Percentiles rank a stretch among this genome's conserved stretches.
These are phyloP conservation scores for Cladophialophora bantiana DNA, from an alignment of 2,329 filamentous ascomycete genomes.

Conservation along the genomic window DNA sequence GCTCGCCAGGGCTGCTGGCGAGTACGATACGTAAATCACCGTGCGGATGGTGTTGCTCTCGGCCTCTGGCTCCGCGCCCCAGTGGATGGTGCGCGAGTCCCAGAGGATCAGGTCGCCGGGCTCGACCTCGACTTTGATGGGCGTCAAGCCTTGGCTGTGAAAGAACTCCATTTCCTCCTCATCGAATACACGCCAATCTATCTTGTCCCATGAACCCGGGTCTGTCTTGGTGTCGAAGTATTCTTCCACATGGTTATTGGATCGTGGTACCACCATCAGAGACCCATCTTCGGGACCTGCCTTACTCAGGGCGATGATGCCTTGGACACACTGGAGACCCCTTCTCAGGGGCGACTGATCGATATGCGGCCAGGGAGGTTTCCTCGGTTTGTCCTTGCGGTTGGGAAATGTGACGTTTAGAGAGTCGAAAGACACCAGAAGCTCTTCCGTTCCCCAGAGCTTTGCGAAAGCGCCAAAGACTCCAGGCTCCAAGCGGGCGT, in stretches of 20 bases:
- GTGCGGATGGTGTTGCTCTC: conserved; percentile 47
- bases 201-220: conserved; percentile 45
- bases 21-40: conserved; percentile 44
- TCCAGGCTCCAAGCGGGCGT: conserved; percentile 51
- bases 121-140: conserved; percentile 51
- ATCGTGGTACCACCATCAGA: conserved; percentile 55
- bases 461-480: conserved; percentile 52
- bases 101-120: conserved; percentile 56
- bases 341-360: conserved; percentile 45
- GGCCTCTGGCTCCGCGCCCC: conserved; percentile 46
- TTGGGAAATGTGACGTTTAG: conserved; percentile 56
- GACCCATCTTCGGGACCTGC: conserved; percentile 57
- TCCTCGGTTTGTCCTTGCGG: conserved; percentile 2
- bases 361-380: conserved; percentile 53
- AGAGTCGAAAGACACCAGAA: conserved; percentile 58
- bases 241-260: conserved; percentile 51
- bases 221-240: conserved; percentile 53
- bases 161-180: conserved; percentile 53
- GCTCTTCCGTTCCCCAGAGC: conserved; percentile 48
- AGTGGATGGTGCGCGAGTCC: conserved; percentile 59
- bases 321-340: conserved; percentile 47
- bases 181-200: conserved; percentile 54
- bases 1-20: too few relatives aligned
- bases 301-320: conserved; percentile 54
- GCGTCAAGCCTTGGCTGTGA: conserved; percentile 46